Conservation (phyloP, 2,329 filamentous ascomycete species). For the Sarocladium kiliense region DNA sequence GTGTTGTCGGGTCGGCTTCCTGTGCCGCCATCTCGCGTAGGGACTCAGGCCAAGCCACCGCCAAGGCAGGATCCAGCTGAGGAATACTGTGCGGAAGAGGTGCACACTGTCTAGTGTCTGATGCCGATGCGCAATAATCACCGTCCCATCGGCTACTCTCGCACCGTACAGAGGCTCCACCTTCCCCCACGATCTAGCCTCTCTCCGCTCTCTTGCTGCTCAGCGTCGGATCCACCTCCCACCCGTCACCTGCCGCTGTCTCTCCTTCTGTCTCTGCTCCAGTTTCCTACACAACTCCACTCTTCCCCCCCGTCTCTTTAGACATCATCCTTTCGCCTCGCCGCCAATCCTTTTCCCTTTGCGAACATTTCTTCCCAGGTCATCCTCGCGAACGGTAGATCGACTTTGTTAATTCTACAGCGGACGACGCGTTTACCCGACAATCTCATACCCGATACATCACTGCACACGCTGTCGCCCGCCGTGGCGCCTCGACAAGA, state of each 20-base stretch:
- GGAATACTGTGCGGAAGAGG: not conserved
- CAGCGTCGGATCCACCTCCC: not conserved
- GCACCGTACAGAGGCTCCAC: not conserved
- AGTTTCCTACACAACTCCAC: not conserved
- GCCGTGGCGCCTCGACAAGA: not conserved
- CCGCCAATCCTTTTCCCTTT: not conserved
- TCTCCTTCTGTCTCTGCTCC: not conserved
- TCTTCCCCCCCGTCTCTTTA: not conserved
- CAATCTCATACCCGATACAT: too few species aligned
- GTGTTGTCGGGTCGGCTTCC: not conserved
- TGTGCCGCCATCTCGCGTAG: not conserved
- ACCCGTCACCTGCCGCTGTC: not conserved
- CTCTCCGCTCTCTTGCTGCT: not conserved
- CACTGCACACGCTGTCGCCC: not conserved
- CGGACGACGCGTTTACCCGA: too few species aligned
- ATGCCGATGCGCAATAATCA: too few species aligned
- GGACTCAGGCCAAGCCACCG: not conserved
- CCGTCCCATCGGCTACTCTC: too few species aligned
- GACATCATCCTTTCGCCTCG: not conserved
- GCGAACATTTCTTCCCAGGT: not conserved
- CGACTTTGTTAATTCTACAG: not conserved
- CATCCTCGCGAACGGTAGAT: not conserved
- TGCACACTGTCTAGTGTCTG: not conserved
- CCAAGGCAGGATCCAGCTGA: not conserved
- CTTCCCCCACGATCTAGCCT: conserved; percentile 5